Evolutionary conservation across 176 grass and related monocot genomes (phyloP).

Genomic region (Raddia distichophylla): DNA sequence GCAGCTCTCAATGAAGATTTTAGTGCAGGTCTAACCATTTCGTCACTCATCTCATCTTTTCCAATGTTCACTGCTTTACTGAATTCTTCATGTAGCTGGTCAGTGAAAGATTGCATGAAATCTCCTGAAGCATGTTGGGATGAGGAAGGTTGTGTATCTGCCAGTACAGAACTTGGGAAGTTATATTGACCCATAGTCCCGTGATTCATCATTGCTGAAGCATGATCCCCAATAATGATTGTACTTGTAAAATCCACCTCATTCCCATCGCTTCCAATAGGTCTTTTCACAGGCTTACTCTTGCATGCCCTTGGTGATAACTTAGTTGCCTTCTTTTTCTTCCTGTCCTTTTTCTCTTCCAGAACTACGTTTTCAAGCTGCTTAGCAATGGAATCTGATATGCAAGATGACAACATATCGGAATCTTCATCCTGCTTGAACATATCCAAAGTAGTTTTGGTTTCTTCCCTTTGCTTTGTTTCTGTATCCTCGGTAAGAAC

Average conservation of each 20-base stretch:
- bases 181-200: slow-evolving; percentile 32
- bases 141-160: slow-evolving; percentile 28
- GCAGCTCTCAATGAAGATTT: slow-evolving; percentile 78
- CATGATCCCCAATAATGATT: slow-evolving; percentile 46
- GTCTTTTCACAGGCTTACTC: slow-evolving; percentile 48
- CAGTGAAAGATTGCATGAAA: slow-evolving; percentile 22
- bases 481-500: slow-evolving; percentile 41
- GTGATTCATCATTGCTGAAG: slow-evolving; percentile 37
- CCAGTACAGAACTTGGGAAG: slow-evolving; percentile 25
- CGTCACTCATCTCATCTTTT: slow-evolving; percentile 38
- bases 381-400: slow-evolving; percentile 75
- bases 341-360: slow-evolving; percentile 50
- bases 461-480: slow-evolving; percentile 36
- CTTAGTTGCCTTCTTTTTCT: slow-evolving; percentile 55
- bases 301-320: slow-evolving; percentile 45
- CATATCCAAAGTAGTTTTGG: slow-evolving; percentile 42
- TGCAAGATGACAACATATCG: slow-evolving; percentile 48
- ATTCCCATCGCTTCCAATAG: slow-evolving; percentile 21
- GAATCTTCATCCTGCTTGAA: slow-evolving; percentile 42
- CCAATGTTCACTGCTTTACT: slow-evolving; percentile 37
- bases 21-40: slow-evolving; percentile 39
- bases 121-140: slow-evolving; percentile 23
- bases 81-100: slow-evolving; percentile 36
- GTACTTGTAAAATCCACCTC: slow-evolving; percentile 48
- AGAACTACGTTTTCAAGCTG: slow-evolving; percentile 63